These are phyloP conservation scores for Kwoniella newhampshirensis DNA, from an alignment of 768 basidiomycete genomes.

Conservation along the genomic window DNA sequence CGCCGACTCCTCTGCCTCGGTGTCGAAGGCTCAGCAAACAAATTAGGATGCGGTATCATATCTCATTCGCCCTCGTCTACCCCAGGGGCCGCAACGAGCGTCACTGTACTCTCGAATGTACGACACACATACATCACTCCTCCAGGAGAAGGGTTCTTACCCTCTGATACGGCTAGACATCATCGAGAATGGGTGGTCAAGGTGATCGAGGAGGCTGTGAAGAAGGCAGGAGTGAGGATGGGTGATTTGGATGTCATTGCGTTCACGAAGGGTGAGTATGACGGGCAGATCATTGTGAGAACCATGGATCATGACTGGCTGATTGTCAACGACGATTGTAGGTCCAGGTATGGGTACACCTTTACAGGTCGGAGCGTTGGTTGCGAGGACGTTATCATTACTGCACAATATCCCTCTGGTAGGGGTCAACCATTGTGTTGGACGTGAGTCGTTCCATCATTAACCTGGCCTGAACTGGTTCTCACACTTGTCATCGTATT, in stretches of 20 bases:
- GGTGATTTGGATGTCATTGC: conserved; percentile 90
- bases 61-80: conserved; percentile 62
- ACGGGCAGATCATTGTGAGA: background rate
- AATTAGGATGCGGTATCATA: conserved; percentile 90
- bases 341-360: conserved; percentile 99
- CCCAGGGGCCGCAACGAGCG: conserved; percentile 53
- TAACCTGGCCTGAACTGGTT: background rate
- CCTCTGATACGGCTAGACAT: conserved; percentile 90
- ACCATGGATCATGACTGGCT: background rate
- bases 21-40: conserved; percentile 96
- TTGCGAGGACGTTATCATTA: conserved; percentile 85
- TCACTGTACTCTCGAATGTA: conserved; percentile 81
- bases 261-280: conserved; percentile 82
- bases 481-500: background rate
- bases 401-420: conserved; percentile 87
- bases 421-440: conserved; percentile 98
- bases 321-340: conserved; percentile 48
- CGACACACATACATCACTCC: conserved; percentile 99
- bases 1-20: conserved; percentile 72
- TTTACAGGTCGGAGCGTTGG: conserved; percentile 87
- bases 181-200: conserved; percentile 88
- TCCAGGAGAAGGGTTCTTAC: conserved; percentile 95
- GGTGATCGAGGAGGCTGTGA: conserved; percentile 74
- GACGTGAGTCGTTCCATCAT: conserved; percentile 64
- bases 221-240: conserved; percentile 67